Conservation (phyloP, 2,329 filamentous ascomycete species). For the Trichophyton equinum region DNA sequence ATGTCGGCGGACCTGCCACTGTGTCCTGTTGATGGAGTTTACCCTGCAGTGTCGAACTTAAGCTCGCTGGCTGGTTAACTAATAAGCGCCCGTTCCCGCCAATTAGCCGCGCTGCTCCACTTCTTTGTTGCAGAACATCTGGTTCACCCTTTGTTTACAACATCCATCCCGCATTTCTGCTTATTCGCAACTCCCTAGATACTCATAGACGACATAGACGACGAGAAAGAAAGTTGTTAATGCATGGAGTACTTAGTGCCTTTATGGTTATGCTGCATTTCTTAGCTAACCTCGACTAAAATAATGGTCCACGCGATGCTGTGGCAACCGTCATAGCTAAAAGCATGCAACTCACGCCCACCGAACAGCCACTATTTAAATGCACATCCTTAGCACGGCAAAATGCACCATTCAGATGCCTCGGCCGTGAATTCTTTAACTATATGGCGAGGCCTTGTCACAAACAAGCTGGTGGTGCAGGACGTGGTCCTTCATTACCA, state of each 20-base stretch:
- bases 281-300: background rate
- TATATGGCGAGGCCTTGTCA: background rate
- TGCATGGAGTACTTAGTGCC: background rate
- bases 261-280: background rate
- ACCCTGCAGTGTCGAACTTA: background rate
- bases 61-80: background rate
- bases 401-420: background rate
- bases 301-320: background rate
- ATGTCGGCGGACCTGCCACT: constrained; percentile 1
- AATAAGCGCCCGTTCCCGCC: background rate
- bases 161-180: background rate
- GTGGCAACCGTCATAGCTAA: background rate
- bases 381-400: background rate
- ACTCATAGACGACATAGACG: background rate
- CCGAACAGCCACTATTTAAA: background rate
- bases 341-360: background rate
- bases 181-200: background rate
- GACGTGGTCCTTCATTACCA: background rate
- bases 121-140: background rate
- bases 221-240: background rate
- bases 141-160: background rate
- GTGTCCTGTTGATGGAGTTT: background rate
- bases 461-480: background rate
- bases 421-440: background rate
- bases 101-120: background rate